Conservation (phyloP, 306 rosid species). For the Ormosia semicastrata region DNA sequence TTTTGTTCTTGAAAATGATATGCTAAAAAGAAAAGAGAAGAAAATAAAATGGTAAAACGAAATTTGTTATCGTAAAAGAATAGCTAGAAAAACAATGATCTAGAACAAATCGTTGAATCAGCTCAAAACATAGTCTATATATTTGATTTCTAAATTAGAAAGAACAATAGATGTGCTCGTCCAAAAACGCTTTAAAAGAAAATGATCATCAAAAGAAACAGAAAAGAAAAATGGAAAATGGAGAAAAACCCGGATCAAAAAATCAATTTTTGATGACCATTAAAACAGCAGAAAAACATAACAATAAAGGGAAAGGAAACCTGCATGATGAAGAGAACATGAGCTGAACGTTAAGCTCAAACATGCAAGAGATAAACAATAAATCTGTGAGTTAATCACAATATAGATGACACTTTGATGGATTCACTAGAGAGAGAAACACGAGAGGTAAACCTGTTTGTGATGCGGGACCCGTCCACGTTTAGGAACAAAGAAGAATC, state of each 20-base stretch:
- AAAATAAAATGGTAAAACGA: not conserved
- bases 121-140: constrained; percentile 16
- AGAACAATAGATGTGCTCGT: not conserved
- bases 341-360: constrained; percentile 29
- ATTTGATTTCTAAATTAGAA: not conserved
- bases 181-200: constrained; percentile 8
- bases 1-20: not conserved
- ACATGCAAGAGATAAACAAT: not conserved
- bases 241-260: constrained; percentile 38
- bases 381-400: not conserved
- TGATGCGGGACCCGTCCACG: constrained; percentile 29
- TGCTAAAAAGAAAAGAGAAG: not conserved
- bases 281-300: not conserved
- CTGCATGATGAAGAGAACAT: constrained; percentile 3
- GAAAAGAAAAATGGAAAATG: not conserved
- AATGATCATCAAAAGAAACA: not conserved
- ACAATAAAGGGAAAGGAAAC: not conserved
- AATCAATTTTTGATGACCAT: not conserved
- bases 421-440: not conserved
- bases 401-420: constrained; percentile 25
- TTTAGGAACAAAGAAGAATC: constrained; percentile 10
- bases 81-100: constrained; percentile 18
- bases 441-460: constrained; percentile 34
- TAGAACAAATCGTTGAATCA: constrained; percentile 1
- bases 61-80: not conserved